These are phyloP conservation scores for Aspergillus quadrilineatus DNA, from an alignment of 2,329 filamentous ascomycete species.

Conservation along the genomic window DNA sequence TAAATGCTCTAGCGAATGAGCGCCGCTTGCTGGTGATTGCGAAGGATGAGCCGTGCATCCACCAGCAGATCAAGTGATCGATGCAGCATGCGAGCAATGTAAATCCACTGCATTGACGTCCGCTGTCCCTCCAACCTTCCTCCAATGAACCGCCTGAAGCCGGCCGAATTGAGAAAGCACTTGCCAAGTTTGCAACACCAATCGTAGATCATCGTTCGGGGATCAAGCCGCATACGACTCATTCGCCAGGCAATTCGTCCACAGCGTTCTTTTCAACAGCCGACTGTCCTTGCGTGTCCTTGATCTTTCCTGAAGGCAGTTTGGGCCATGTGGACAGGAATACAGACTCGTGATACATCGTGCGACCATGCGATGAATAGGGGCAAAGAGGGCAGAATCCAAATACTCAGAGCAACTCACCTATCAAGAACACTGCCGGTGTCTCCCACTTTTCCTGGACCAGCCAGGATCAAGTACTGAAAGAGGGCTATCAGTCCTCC, in stretches of 20 bases:
- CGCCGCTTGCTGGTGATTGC: constrained; percentile 9
- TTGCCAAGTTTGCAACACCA: constrained; percentile 19
- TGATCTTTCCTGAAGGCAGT: constrained; percentile 9
- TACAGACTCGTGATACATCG: constrained; percentile 2
- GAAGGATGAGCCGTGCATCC: constrained; percentile 27
- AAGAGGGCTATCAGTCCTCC: constrained; percentile 70
- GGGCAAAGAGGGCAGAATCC: constrained; percentile 13
- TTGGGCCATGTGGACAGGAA: constrained; percentile 4
- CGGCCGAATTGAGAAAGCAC: constrained; percentile 20
- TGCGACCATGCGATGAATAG: background rate
- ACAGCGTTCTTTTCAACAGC: constrained; percentile 4
- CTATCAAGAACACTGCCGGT: constrained; percentile 81
- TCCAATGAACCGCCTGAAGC: constrained; percentile 24
- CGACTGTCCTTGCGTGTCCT: constrained; percentile 8
- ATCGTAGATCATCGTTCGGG: constrained; percentile 35
- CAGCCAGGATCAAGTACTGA: constrained; percentile 70
- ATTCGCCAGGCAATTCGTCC: constrained; percentile 30
- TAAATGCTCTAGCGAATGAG: constrained; percentile 18
- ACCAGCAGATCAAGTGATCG: constrained; percentile 60
- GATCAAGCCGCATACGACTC: constrained; percentile 27
- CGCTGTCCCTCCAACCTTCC: constrained; percentile 17
- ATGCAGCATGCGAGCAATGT: constrained; percentile 55
- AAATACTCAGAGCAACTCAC: constrained; percentile 59
- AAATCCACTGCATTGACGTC: constrained; percentile 29
- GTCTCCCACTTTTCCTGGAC: constrained; percentile 72